Conservation (phyloP, 495 filamentous ascomycete species). For the Xylaria venustula region DNA sequence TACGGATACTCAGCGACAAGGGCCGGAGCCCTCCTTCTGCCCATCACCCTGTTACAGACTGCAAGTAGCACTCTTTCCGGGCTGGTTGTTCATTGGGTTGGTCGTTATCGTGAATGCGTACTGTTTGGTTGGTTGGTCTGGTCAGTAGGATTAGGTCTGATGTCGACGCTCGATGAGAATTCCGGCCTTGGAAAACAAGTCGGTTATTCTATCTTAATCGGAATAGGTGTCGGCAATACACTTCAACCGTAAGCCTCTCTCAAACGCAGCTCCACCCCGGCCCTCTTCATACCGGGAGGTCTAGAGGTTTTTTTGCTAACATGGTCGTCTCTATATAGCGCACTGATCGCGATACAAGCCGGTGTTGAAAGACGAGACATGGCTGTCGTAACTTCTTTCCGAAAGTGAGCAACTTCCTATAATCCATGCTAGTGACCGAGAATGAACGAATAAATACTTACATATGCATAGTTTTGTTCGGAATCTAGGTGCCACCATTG, state of each 20-base stretch:
- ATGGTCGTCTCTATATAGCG: slow-evolving; percentile 12
- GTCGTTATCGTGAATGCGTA: slow-evolving; percentile 54
- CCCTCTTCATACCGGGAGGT: neutral
- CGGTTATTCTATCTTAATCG: slow-evolving; percentile 51
- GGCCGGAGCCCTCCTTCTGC: slow-evolving; percentile 52
- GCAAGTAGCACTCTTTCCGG: slow-evolving; percentile 52
- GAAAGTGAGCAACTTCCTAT: slow-evolving; percentile 40
- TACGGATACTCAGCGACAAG: slow-evolving; percentile 52
- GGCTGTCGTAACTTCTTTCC: slow-evolving; percentile 54
- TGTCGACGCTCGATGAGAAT: slow-evolving; percentile 50
- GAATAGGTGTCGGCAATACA: slow-evolving; percentile 53
- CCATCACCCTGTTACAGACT: slow-evolving; percentile 52
- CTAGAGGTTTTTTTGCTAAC: neutral
- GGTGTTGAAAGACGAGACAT: slow-evolving; percentile 53
- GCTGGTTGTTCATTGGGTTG: slow-evolving; percentile 51
- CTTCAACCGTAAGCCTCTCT: slow-evolving; percentile 44
- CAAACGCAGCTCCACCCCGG: too few relatives aligned
- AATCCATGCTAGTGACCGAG: neutral
- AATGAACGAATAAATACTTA: neutral
- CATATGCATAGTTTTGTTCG: slow-evolving; percentile 46
- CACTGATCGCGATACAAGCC: slow-evolving; percentile 53
- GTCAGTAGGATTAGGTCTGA: slow-evolving; percentile 52
- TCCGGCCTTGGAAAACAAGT: slow-evolving; percentile 54
- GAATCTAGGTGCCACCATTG: slow-evolving; percentile 53
- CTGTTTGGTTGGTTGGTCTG: slow-evolving; percentile 52